These are phyloP conservation scores for Endotrypanum monterogeii DNA, from an alignment of 208 protist species.

Conservation along the genomic window DNA sequence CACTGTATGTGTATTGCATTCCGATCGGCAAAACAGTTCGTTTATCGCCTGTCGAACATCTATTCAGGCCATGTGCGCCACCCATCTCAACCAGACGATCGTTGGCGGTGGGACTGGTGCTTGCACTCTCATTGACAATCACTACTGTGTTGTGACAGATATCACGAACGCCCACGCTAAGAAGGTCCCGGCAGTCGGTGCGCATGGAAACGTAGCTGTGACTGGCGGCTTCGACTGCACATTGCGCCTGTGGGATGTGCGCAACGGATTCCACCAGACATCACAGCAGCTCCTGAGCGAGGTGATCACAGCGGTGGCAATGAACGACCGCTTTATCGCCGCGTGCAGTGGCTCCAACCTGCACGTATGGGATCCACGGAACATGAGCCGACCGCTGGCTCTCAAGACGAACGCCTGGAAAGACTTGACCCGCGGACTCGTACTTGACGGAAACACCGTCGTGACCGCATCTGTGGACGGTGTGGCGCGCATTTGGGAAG, in stretches of 20 bases:
- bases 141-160: constrained; percentile 62
- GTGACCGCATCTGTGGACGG: constrained; percentile 89
- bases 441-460: constrained; percentile 73
- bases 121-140: constrained; percentile 79
- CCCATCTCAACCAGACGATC: constrained; percentile 65
- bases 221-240: constrained; percentile 87
- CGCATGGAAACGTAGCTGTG: constrained; percentile 56
- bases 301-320: constrained; percentile 80
- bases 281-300: constrained; percentile 60
- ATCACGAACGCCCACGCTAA: constrained; percentile 71
- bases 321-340: constrained; percentile 63
- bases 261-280: constrained; percentile 63
- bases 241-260: constrained; percentile 82
- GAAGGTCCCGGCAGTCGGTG: constrained; percentile 86
- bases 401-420: constrained; percentile 80
- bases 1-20: constrained; percentile 88
- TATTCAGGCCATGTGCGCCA: constrained; percentile 84
- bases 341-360: constrained; percentile 84
- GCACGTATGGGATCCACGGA: constrained; percentile 83
- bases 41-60: constrained; percentile 85
- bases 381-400: constrained; percentile 54
- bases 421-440: constrained; percentile 83
- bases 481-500: constrained; percentile 77
- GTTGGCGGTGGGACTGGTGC: constrained; percentile 82
- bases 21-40: constrained; percentile 83